A percentile compares a stretch with the other conserved stretches of the same genome.
phyloP scores from a whole-genome alignment of 2,329 filamentous ascomycete genomes.

The Xylariaceae sp. region DNA sequence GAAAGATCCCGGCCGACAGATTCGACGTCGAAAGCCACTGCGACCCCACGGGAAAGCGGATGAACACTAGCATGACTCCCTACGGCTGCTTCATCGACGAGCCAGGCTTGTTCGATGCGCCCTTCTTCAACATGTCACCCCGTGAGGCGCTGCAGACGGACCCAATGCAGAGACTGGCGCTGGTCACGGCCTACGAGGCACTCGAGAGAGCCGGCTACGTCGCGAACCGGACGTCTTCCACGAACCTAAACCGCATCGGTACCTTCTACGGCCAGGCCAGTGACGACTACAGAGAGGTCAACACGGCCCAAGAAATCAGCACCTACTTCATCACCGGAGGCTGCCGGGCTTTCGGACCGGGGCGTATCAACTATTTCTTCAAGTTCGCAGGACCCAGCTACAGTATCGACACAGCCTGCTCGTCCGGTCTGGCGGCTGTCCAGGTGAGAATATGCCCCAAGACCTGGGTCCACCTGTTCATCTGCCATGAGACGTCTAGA shows the following conservation, averaged over 20 bases:
- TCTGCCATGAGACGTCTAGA: not conserved
- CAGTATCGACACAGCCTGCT: constrained; percentile 25
- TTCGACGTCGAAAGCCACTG: constrained; percentile 14
- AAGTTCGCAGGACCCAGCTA: constrained; percentile 25
- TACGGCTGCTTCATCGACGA: constrained; percentile 14
- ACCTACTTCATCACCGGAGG: constrained; percentile 31
- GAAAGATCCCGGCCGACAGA: constrained; percentile 10
- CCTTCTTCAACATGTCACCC: constrained; percentile 19
- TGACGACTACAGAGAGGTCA: constrained; percentile 51
- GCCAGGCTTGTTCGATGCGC: constrained; percentile 14
- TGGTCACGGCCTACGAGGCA: constrained; percentile 60
- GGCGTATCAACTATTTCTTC: constrained; percentile 30
- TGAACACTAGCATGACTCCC: constrained; percentile 11
- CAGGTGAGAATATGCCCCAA: constrained; percentile 6
- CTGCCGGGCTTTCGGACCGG: constrained; percentile 26
- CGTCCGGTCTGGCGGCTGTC: constrained; percentile 18
- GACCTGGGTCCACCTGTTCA: not conserved
- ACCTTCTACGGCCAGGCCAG: constrained; percentile 14
- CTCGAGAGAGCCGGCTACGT: constrained; percentile 50
- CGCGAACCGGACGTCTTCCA: constrained; percentile 11
- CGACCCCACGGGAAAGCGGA: constrained; percentile 13
- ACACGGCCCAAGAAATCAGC: constrained; percentile 50
- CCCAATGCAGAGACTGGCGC: constrained; percentile 55
- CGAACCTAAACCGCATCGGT: constrained; percentile 11
- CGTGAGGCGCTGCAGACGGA: constrained; percentile 37